These are phyloP conservation scores for Prunella vulgaris DNA, from an alignment of 257 asterid species.

Conservation along the genomic window DNA sequence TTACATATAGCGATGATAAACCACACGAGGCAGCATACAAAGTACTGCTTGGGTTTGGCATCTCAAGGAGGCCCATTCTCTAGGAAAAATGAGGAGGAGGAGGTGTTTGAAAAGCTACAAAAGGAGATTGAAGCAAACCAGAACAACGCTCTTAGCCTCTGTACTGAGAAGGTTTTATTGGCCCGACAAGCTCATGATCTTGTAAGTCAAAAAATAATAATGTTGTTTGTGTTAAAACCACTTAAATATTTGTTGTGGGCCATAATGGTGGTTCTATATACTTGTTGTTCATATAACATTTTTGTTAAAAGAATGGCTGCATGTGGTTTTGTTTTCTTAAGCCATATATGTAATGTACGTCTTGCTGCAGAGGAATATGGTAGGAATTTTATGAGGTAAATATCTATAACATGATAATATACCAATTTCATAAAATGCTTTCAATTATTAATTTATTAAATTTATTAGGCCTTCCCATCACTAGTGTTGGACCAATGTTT, in stretches of 20 bases:
- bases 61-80: conserved; percentile 55
- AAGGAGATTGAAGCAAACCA: conserved; percentile 84
- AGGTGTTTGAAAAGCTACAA: conserved; percentile 55
- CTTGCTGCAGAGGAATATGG: not conserved
- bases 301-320: not conserved
- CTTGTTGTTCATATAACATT: not conserved
- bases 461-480: not conserved
- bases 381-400: not conserved
- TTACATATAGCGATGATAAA: conserved; percentile 51
- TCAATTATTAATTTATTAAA: not conserved
- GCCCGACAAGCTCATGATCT: conserved; percentile 94
- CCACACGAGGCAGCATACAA: conserved; percentile 88
- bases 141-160: conserved; percentile 80
- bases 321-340: not conserved
- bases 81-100: conserved; percentile 57
- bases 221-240: not conserved
- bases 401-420: not conserved
- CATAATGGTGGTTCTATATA: not conserved
- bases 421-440: not conserved
- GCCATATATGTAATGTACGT: not conserved
- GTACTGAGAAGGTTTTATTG: no score
- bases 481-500: not conserved
- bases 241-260: not conserved
- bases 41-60: conserved; percentile 72
- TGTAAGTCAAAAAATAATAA: conserved; percentile 34